Evolutionary conservation across 306 rosid species (phyloP).

Genomic region (Glycine latifolia): DNA sequence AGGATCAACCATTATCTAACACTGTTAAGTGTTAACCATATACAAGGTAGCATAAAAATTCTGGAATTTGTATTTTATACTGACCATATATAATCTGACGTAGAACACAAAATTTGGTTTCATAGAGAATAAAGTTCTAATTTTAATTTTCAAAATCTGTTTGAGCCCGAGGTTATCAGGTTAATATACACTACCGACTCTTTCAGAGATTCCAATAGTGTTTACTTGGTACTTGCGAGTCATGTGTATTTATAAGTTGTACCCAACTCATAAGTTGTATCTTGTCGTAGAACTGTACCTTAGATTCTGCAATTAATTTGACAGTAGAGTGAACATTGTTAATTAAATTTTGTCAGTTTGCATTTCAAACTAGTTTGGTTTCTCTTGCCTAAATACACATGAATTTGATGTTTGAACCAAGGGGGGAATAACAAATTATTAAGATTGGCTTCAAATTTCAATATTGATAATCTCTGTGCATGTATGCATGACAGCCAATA

Average conservation of each 20-base stretch:
- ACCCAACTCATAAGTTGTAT: neutral
- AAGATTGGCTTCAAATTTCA: neutral
- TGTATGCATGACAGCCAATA: constrained; percentile 1
- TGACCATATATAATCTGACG: too few species aligned
- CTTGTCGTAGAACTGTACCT: neutral
- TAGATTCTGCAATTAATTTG: neutral
- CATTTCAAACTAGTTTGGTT: neutral
- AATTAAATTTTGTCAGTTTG: neutral
- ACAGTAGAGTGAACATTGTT: neutral
- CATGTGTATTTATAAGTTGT: neutral
- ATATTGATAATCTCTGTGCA: neutral
- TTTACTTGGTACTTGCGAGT: neutral
- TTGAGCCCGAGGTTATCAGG: neutral
- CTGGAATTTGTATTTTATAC: too few species aligned
- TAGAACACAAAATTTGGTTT: too few species aligned
- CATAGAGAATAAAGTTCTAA: too few species aligned
- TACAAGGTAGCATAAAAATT: too few species aligned
- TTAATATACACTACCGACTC: neutral
- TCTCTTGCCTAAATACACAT: neutral
- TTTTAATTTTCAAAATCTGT: neutral
- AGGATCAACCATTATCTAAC: too few species aligned
- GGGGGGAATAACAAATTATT: neutral
- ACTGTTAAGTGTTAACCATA: too few species aligned
- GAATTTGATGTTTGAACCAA: neutral
- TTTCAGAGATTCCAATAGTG: neutral